A percentile compares a stretch with the other conserved stretches of the same genome.
Evolutionary conservation across 2,329 filamentous ascomycete species (phyloP).

Genomic region (Pyricularia pennisetigena): DNA sequence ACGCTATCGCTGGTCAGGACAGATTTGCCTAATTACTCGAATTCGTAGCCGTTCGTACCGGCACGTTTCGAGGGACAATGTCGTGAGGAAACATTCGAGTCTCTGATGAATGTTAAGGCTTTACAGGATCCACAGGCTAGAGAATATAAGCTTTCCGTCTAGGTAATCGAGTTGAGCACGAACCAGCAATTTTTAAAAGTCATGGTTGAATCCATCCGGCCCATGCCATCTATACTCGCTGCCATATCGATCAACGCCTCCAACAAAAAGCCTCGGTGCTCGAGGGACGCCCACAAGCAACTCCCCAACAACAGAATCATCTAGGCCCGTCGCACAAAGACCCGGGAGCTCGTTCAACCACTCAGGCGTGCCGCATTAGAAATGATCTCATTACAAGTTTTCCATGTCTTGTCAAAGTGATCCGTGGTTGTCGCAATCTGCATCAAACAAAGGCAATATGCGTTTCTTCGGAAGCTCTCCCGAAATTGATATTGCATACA

Average conservation of each 20-base stretch:
- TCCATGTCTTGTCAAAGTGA: neutral
- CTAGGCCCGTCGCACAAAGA: neutral
- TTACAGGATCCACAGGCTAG: no score
- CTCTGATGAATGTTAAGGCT: no score
- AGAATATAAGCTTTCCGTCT: neutral
- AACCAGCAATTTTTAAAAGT: neutral
- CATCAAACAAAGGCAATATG: neutral
- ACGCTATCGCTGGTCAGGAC: no score
- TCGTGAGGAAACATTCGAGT: neutral
- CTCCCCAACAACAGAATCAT: neutral
- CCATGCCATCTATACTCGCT: neutral
- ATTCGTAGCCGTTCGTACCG: no score
- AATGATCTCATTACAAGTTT: neutral
- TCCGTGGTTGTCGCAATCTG: neutral
- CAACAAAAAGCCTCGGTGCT: no score
- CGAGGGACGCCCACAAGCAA: no score
- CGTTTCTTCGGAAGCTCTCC: neutral
- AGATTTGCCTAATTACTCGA: no score
- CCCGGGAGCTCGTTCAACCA: neutral
- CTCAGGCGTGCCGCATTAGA: neutral
- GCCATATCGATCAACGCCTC: neutral
- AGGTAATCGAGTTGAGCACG: no score
- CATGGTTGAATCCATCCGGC: neutral
- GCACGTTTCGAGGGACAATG: neutral
- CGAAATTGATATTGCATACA: neutral